Evolutionary conservation across 73 alveolate species (phyloP), one percentile per base, ranked within the genome.

Genomic region (Stentor coeruleus): DNA sequence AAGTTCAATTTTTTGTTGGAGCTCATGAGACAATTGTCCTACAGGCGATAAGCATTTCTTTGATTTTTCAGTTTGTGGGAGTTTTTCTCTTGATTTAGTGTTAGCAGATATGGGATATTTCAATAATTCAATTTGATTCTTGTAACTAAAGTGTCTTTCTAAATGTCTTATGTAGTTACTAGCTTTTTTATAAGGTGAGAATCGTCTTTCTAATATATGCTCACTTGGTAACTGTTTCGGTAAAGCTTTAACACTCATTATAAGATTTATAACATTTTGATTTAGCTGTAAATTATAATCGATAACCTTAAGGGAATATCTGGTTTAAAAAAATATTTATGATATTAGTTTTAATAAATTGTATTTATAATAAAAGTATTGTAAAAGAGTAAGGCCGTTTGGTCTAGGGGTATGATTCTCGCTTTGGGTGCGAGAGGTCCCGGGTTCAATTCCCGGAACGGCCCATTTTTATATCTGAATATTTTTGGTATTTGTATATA

Each of bases 191-290:
- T 49, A 49, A 11, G 66, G 28, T 49, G 66, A 49, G 20, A 49
- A 49, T 11, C 66, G 66, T 49, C 66, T 49, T 49, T 49, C 66
- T 6, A 20, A 11, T 6, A 49, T 49, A 49, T 49, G 66, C 28
- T 49, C 66, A 49, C 66, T 49, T 49, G 66, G 66, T 49, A 49
- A 49, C 66, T 49, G 66, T 49, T 49, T 49, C 6, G 66, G 28
- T 6, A 49, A 20, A 49, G 20, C 6, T 49, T 49, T 49, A 49
- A 49, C 6, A 49, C 66, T 49, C 66, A 49, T 49, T 49, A 11
- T 49, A 11, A 49, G 66, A 49, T 49, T 49, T 49, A 49, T 49
- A 20, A 20, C 6, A 49, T 49, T 49, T 49, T 49, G 66, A n/a
- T n/a, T n/a, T n/a, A n/a, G n/a, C n/a, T n/a, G n/a, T n/a, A n/a